Percentiles rank a stretch among this genome's conserved stretches.
phyloP scores from a whole-genome alignment of 2,329 filamentous ascomycete genomes.

The Epicoccum sorghinum region DNA sequence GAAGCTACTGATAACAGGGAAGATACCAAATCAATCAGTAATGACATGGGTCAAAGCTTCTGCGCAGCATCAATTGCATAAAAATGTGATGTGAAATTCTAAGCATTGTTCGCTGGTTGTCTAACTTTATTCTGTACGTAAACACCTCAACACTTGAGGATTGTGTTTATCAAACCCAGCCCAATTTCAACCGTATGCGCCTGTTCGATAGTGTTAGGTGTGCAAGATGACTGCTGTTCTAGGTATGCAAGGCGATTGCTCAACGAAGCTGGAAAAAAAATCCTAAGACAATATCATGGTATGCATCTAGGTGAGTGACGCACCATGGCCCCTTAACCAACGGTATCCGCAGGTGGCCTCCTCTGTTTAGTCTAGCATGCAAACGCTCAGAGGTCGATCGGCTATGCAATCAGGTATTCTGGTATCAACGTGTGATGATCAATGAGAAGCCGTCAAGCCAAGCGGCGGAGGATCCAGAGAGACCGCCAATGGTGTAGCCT shows the following conservation, averaged over 20 bases:
- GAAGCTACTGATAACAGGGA: neutral
- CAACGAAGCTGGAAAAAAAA: too few relatives aligned
- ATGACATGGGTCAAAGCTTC: neutral
- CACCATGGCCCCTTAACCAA: neutral
- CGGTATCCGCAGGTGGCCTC: neutral
- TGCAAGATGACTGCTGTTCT: neutral
- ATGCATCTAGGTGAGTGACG: too few relatives aligned
- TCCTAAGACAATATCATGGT: too few relatives aligned
- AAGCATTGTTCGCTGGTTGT: neutral
- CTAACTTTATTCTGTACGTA: slow-evolving; percentile 6
- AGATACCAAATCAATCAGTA: slow-evolving; percentile 8
- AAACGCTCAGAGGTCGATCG: neutral
- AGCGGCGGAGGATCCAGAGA: slow-evolving; percentile 78
- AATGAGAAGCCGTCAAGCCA: slow-evolving; percentile 89
- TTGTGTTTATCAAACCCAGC: neutral
- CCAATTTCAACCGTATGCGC: neutral
- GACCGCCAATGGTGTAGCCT: slow-evolving; percentile 85
- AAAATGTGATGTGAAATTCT: neutral
- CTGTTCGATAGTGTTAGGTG: neutral
- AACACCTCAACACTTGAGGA: slow-evolving; percentile 5
- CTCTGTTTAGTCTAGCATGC: neutral
- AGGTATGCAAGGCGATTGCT: too few relatives aligned
- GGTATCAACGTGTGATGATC: slow-evolving; percentile 71
- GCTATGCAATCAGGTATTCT: neutral
- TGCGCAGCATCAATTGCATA: too few relatives aligned